phyloP scores from a whole-genome alignment of 192 early-diverging fungal species.

The Gamsiella multidivaricata region DNA sequence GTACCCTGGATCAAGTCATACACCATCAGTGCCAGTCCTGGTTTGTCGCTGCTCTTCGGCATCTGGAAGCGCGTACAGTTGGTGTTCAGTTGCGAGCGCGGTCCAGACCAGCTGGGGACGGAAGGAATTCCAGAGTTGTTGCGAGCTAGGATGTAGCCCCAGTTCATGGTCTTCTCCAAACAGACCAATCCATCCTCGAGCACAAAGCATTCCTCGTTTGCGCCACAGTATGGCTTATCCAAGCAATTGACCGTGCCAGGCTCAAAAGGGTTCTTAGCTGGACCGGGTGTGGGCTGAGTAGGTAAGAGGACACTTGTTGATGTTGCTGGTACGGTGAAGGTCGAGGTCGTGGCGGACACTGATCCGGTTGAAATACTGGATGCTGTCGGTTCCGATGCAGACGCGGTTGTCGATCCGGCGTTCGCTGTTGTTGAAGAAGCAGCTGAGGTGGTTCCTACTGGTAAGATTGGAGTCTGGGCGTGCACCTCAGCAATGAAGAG shows the following conservation, averaged over 20 bases:
- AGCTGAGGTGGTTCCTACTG: background rate
- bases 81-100: slow-evolving; percentile 11
- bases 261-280: slow-evolving; percentile 14
- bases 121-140: slow-evolving; percentile 33
- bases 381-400: background rate
- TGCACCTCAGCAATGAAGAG: background rate
- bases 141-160: slow-evolving; percentile 39
- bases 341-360: slow-evolving; percentile 2
- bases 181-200: slow-evolving; percentile 41
- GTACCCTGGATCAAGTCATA: slow-evolving; percentile 41
- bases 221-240: background rate
- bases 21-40: slow-evolving; percentile 32
- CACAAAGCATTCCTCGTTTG: slow-evolving; percentile 40
- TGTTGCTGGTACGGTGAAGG: background rate
- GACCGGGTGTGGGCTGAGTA: slow-evolving; percentile 13
- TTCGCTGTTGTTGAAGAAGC: background rate
- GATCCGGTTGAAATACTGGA: background rate
- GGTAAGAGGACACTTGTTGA: background rate
- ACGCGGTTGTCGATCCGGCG: background rate
- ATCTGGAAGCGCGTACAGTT: slow-evolving; percentile 34
- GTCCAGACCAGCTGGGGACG: slow-evolving; percentile 40
- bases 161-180: slow-evolving; percentile 24
- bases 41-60: slow-evolving; percentile 21
- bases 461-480: background rate
- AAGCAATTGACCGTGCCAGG: slow-evolving; percentile 40